Base-by-base conservation (phyloP, 2,329 filamentous ascomycete species). In the Aspergillus pseudoterreus region DNA sequence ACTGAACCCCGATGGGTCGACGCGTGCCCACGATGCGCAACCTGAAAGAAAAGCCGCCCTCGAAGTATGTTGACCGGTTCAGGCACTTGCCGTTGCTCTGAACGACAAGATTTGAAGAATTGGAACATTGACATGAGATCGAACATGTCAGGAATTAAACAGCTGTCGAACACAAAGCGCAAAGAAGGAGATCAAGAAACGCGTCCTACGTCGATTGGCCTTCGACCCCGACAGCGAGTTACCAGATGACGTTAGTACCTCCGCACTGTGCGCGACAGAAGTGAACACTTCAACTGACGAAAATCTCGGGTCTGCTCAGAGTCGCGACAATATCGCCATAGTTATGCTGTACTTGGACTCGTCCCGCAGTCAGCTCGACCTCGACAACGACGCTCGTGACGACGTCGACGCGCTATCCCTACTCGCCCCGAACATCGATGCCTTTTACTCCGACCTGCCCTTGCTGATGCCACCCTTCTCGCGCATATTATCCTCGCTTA, bases 1-100 rank as follows among this genome's bases (percentile, higher is more conserved):
- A 2, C 60, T 76, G 24, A 70, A 71, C 43, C 57, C 65, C 1
- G 72, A 76, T 67, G 72, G 66, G 42, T 75, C 72, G 15, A 73
- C 69, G 4, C 65, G 61, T 33, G 63, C 62, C 17, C 56, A 65
- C 35, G 60, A 65, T 50, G 56, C 58, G 33, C 65, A 64, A 51
- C 63, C 67, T 14, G 60, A 57, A 30, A 63, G 68, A 21, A 62
- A 54, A 56, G 62, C 58, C 27, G 62, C 64, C 48, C 53, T 61
- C 45, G 65, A 68, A 50, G 71, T 74, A 63, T 53, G 67, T 65
- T 22, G 39, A 19, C 24, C 44, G 14, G 17, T 36, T 14, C 39
- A 30, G 5, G 22, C 21, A 35, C 19, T 11, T 11, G 19, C 15
- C n/a, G 4, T 22, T 39, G 35, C 41, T 19, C 14, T 36, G 19